A percentile compares a stretch with the other conserved stretches of the same genome.
Conservation (phyloP, 1,284 basidiomycete species). For the Ustilago tritici region DNA sequence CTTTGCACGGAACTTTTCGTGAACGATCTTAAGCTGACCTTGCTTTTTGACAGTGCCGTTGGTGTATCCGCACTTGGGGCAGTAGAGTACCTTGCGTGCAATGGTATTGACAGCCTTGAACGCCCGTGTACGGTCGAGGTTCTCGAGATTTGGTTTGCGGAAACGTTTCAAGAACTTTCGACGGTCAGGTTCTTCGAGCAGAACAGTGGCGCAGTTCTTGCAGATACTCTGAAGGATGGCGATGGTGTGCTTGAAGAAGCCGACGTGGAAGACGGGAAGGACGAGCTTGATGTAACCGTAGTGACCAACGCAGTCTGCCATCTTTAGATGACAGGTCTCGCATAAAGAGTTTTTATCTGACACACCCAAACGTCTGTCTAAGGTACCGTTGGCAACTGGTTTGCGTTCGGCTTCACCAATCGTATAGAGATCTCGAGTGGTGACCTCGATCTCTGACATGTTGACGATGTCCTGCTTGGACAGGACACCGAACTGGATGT, state of each 20-base stretch:
- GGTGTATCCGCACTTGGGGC: conserved; percentile 90
- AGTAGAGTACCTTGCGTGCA: conserved; percentile 91
- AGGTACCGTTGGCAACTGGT: conserved; percentile 64
- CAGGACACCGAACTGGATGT: conserved; percentile 70
- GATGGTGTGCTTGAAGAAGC: conserved; percentile 96
- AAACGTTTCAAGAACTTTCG: conserved; percentile 87
- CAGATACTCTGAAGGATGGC: conserved; percentile 84
- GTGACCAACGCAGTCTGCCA: conserved; percentile 96
- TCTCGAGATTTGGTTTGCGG: conserved; percentile 89
- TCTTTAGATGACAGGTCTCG: conserved; percentile 91
- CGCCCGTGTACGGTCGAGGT: conserved; percentile 86
- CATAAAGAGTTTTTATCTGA: conserved; percentile 93
- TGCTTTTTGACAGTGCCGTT: conserved; percentile 98
- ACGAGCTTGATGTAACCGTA: conserved; percentile 82
- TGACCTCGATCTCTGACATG: conserved; percentile 68
- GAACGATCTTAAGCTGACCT: conserved; percentile 92
- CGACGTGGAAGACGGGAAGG: conserved; percentile 94
- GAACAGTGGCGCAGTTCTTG: conserved; percentile 88
- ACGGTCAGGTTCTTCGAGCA: conserved; percentile 90
- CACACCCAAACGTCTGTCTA: conserved; percentile 76
- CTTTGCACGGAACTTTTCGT: conserved; percentile 96
- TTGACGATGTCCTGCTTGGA: conserved; percentile 69
- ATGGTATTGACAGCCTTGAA: conserved; percentile 89
- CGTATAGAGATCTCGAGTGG: conserved; percentile 65
- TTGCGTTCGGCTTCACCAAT: conserved; percentile 59